Percentiles rank a stretch among this genome's conserved stretches.
Conservation (phyloP, 2,329 filamentous ascomycete genomes). For the Pseudogymnoascus sp. region DNA sequence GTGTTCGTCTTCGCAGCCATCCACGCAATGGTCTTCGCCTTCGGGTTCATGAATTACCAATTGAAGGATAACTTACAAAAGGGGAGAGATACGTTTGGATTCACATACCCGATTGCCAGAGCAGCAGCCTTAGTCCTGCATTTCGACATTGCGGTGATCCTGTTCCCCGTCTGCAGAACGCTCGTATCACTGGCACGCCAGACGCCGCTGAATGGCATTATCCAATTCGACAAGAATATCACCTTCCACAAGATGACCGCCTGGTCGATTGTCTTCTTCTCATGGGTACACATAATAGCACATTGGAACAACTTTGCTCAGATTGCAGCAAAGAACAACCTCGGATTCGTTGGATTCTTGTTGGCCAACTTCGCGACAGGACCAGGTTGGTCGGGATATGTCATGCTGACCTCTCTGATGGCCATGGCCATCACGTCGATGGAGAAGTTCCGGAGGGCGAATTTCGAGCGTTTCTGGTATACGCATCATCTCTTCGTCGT, state of each 20-base stretch:
- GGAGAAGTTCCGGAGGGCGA: slow-evolving; percentile 69
- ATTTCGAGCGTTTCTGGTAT: slow-evolving; percentile 88
- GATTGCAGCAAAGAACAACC: slow-evolving; percentile 64
- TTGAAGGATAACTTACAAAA: slow-evolving; percentile 65
- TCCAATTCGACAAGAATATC: slow-evolving; percentile 85
- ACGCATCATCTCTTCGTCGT: slow-evolving; percentile 81
- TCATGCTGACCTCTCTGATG: slow-evolving; percentile 73
- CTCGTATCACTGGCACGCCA: slow-evolving; percentile 73
- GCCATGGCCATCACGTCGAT: slow-evolving; percentile 70
- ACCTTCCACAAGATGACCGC: slow-evolving; percentile 79
- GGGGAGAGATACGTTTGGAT: slow-evolving; percentile 61
- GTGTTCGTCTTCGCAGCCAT: slow-evolving; percentile 67
- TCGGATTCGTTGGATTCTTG: slow-evolving; percentile 71
- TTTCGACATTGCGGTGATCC: slow-evolving; percentile 70
- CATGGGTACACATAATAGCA: slow-evolving; percentile 76
- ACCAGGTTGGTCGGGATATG: slow-evolving; percentile 77
- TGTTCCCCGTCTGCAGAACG: slow-evolving; percentile 77
- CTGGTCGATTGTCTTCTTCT: slow-evolving; percentile 84
- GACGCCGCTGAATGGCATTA: slow-evolving; percentile 76
- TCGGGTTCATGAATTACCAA: slow-evolving; percentile 72
- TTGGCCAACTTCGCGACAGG: slow-evolving; percentile 70
- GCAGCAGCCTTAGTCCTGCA: slow-evolving; percentile 70
- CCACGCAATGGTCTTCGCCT: slow-evolving; percentile 69
- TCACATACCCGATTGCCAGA: slow-evolving; percentile 70
- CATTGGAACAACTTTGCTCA: slow-evolving; percentile 84